phyloP scores from a whole-genome alignment of 1,284 basidiomycete species.

The Cutaneotrichosporon sp. region DNA sequence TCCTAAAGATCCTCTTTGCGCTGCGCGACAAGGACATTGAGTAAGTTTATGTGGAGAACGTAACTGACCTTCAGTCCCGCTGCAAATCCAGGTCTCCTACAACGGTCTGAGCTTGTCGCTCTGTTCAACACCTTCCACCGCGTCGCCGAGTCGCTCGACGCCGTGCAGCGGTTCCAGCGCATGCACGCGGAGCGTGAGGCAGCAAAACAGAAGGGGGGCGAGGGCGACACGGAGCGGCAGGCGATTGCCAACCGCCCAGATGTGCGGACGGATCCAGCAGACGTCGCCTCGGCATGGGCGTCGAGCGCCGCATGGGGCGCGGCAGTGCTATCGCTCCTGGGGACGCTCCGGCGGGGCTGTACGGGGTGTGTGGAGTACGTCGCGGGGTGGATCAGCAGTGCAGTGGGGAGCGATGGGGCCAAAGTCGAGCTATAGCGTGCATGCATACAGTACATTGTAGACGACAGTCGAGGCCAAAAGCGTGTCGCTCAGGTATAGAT shows the following conservation, averaged over 20 bases:
- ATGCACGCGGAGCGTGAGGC: slow-evolving; percentile 62
- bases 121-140: slow-evolving; percentile 92
- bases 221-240: background rate
- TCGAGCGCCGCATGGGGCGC: background rate
- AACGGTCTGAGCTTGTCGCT: slow-evolving; percentile 92
- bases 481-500: no score
- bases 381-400: background rate
- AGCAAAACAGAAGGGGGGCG: slow-evolving; percentile 3
- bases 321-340: slow-evolving; percentile 6
- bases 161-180: slow-evolving; percentile 71
- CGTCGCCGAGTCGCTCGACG: slow-evolving; percentile 75
- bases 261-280: background rate
- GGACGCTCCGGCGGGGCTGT: slow-evolving; percentile 19
- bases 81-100: slow-evolving; percentile 70
- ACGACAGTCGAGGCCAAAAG: no score
- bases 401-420: background rate
- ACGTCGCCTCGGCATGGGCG: background rate
- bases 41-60: slow-evolving; percentile 53
- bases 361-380: slow-evolving; percentile 16
- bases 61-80: slow-evolving; percentile 56
- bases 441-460: background rate
- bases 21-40: slow-evolving; percentile 79
- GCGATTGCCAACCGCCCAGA: background rate
- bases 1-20: slow-evolving; percentile 95
- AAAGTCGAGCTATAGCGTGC: slow-evolving; percentile 11